Conservation (phyloP, 192 early-diverging fungal species). For the Obelidium mucronatum region DNA sequence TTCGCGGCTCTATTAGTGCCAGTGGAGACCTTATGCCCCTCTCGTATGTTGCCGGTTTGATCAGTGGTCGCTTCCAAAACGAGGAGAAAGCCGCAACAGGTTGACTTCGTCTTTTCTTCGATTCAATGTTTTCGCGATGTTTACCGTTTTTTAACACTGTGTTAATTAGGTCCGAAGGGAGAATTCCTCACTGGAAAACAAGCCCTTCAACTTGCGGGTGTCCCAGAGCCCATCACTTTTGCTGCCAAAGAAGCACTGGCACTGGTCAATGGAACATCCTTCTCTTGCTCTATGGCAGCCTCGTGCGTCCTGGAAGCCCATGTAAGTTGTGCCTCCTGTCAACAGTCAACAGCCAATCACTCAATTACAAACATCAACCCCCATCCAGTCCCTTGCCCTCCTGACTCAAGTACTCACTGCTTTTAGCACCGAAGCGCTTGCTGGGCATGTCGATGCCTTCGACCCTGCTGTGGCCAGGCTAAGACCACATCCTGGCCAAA, state of each 20-base stretch:
- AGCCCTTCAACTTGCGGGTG: not conserved
- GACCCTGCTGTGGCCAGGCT: slow-evolving; percentile 4
- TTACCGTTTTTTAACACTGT: not conserved
- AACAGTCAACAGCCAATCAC: no score
- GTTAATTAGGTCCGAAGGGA: not conserved
- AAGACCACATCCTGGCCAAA: slow-evolving; percentile 16
- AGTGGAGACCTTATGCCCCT: slow-evolving; percentile 21
- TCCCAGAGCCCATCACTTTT: not conserved
- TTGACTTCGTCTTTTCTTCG: not conserved
- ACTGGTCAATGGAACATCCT: slow-evolving; percentile 15
- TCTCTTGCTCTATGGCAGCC: slow-evolving; percentile 7
- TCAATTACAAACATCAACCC: not conserved
- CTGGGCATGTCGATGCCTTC: slow-evolving; percentile 20
- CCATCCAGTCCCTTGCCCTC: slow-evolving; percentile 1
- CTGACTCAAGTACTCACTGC: slow-evolving; percentile 7
- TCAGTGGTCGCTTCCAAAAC: not conserved
- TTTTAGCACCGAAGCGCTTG: slow-evolving; percentile 17
- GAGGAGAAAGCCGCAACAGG: not conserved
- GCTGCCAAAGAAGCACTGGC: no score
- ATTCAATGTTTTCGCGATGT: not conserved
- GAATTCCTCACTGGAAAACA: not conserved
- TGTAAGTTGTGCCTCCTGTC: not conserved
- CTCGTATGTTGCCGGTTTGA: slow-evolving; percentile 10
- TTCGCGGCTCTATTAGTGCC: no score
- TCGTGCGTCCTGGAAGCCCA: slow-evolving; percentile 2